Percentiles rank a stretch among this genome's conserved stretches.
Conservation (phyloP, 164 flowering plant genomes). For the Tinospora cordifolia region DNA sequence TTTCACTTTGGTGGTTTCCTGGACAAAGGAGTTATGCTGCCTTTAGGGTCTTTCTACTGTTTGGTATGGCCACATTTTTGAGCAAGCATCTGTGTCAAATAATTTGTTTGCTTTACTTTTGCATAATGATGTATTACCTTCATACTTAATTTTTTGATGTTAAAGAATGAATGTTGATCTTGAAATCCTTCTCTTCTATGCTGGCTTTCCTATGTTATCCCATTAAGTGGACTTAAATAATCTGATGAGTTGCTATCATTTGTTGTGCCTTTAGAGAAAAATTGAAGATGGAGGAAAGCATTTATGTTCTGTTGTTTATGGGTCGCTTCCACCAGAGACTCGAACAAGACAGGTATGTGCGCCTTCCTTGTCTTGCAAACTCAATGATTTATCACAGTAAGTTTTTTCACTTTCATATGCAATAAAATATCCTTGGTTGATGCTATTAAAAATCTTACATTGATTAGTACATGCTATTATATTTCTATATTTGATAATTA, state of each 20-base stretch:
- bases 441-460: neutral
- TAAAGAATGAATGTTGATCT: neutral
- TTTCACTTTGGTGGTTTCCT: neutral
- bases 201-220: neutral
- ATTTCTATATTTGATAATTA: neutral
- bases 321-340: conserved; percentile 95
- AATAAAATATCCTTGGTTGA: neutral
- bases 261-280: conserved; percentile 35
- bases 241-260: conserved; percentile 1
- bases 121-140: neutral
- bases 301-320: conserved; percentile 92
- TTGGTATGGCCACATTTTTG: neutral
- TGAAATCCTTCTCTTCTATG: neutral
- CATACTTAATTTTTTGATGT: neutral
- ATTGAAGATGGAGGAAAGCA: conserved; percentile 63
- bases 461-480: neutral
- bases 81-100: neutral
- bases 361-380: conserved; percentile 3
- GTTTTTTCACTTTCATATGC: neutral
- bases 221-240: neutral
- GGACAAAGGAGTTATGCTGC: neutral
- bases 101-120: neutral
- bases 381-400: neutral
- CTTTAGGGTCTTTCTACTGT: neutral
- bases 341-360: conserved; percentile 80